These are phyloP conservation scores for Trichophyton equinum DNA, from an alignment of 2,329 filamentous ascomycete species.

Conservation along the genomic window DNA sequence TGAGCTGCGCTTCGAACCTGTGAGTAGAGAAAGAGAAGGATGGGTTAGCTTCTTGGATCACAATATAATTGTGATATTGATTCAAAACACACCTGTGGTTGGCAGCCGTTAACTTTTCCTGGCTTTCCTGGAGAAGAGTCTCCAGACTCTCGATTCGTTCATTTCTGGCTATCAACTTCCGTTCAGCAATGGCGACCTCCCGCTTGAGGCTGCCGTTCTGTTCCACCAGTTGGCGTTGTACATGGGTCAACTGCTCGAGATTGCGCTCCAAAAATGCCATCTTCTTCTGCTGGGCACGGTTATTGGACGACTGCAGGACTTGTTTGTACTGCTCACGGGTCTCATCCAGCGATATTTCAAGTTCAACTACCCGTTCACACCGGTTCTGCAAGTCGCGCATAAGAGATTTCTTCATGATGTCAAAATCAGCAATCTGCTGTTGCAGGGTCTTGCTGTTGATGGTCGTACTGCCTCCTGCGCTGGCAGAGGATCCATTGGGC, in stretches of 20 bases:
- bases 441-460: conserved; percentile 82
- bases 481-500: conserved; percentile 36
- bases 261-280: conserved; percentile 99
- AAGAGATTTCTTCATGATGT: conserved; percentile 98
- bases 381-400: conserved; percentile 98
- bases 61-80: background rate
- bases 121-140: conserved; percentile 82
- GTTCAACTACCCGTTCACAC: conserved; percentile 92
- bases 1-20: conserved; percentile 94
- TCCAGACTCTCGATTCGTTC: conserved; percentile 94
- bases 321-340: conserved; percentile 99
- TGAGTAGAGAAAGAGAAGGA: conserved; percentile 1
- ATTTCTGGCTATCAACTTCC: conserved; percentile 90
- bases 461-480: conserved; percentile 50
- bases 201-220: conserved; percentile 97
- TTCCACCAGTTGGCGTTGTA: conserved; percentile 93
- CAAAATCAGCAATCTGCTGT: conserved; percentile 96
- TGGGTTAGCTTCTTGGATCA: conserved; percentile 3
- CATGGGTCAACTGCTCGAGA: conserved; percentile 91
- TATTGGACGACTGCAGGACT: conserved; percentile 90
- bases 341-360: conserved; percentile 94
- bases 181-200: conserved; percentile 95
- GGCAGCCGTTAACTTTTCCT: conserved; percentile 93
- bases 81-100: conserved; percentile 72
- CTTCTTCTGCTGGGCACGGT: conserved; percentile 98